Base-by-base conservation (phyloP, 345 rosid genomes). In the Lagerstroemia speciosa region DNA sequence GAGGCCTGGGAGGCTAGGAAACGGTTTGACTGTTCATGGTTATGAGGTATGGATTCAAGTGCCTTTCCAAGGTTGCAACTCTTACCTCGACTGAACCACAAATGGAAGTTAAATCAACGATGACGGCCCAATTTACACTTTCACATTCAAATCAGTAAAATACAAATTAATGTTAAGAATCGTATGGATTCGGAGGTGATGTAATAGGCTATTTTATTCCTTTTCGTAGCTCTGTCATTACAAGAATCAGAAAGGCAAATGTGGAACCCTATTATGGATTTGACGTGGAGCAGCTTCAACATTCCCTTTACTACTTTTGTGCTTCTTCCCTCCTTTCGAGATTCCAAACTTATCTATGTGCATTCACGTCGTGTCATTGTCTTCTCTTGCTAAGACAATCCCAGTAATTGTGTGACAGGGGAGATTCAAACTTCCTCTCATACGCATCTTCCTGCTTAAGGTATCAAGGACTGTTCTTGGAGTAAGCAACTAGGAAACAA, bases 281-380 rank as follows among this genome's bases (percentile, higher is more conserved):
- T 6, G 57, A 52, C 3, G 1, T 10, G 26, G 22, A 20, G 26
- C 24, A 52, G 19, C 27, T n/a, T 26, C 19, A 52, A 52, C 24
- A 22, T 20, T 50, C 38, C 9, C 31, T 63, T 33, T 15, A 4
- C 45, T 1, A n/a, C 27, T n/a, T 5, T 52, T 52, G 61, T 16
- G 62, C 26, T 63, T 71, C 46, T 62, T 34, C 46, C 26, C 22
- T 2, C 65, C 57, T 61, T 37, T 9, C 73, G 84, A 88, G 87
- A 81, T 43, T 84, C 91, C 60, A 30, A 64, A 73, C 73, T 83
- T 6, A 79, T 86, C 24, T 86, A 84, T 63, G 67, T 86, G 79
- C 88, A 86, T 66, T 81, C 91, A n/a, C 88, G 88, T 1, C 69
- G 77, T 19, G 91, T 87, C 5, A 87, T 81, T 10, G 87, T 88